Conservation (phyloP, 176 grass and related monocot genomes). For the Oryza meyeriana region DNA sequence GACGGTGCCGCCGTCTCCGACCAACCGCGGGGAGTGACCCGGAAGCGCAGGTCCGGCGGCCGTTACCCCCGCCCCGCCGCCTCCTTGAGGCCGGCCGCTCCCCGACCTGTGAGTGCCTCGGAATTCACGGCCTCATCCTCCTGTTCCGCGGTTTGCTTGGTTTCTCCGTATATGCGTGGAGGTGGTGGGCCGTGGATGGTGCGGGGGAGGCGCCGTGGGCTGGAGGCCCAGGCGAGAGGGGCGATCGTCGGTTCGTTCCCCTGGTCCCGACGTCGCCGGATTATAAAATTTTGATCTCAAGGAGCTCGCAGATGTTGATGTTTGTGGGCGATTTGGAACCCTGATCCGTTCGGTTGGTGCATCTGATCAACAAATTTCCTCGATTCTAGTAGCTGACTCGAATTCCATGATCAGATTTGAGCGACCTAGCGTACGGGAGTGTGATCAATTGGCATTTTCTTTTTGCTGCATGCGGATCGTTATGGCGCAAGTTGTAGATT, state of each 20-base stretch:
- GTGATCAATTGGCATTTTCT: background rate
- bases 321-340: constrained; percentile 1
- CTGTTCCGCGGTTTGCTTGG: background rate
- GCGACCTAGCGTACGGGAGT: background rate
- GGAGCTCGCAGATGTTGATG: background rate
- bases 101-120: constrained; percentile 54
- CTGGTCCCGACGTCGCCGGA: background rate
- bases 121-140: constrained; percentile 43
- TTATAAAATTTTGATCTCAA: background rate
- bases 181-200: constrained; percentile 40
- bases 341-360: constrained; percentile 4
- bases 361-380: background rate
- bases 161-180: background rate
- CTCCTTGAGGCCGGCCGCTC: constrained; percentile 27
- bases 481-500: background rate
- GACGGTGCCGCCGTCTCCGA: background rate
- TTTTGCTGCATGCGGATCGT: background rate
- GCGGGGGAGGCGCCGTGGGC: constrained; percentile 33
- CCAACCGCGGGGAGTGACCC: background rate
- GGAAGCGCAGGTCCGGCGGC: constrained; percentile 45
- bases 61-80: constrained; percentile 16
- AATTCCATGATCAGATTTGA: constrained; percentile 3
- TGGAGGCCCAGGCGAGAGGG: constrained; percentile 36
- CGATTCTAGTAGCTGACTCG: background rate
- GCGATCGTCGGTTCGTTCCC: background rate